Base-by-base conservation (phyloP, 805 yeast genomes). In the Scheffersomyces ergatensis region DNA sequence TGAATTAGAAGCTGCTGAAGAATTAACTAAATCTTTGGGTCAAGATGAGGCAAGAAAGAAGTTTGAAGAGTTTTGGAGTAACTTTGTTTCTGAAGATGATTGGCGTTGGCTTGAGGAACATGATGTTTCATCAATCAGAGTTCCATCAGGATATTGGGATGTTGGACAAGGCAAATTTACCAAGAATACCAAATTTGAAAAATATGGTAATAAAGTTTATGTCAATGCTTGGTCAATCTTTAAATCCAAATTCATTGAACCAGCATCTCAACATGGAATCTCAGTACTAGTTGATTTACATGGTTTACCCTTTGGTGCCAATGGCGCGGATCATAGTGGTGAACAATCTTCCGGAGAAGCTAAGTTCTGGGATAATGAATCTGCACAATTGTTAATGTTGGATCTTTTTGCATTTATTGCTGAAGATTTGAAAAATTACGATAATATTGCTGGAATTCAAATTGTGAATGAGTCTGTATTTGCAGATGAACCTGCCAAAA, bases 101-200 rank as follows among this genome's bases (percentile, higher is more conserved):
- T 90, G 96, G 95, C 54, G 74, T 16, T 89, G 89, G 86, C 62
- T 92, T 21, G 60, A 67, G 34, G 65, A 71, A 16, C 74, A 72
- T 39, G 86, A 88, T 6, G 86, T 86, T n/a, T 88, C 87, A 18
- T 77, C 89, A 2, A 73, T 92, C 4, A 74, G 99, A 53, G 73
- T 92, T 1, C 98, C 99, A 6, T 64, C 92, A 48, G 98, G 98
- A 0, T 92, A 86, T 62, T 92, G 96, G 96, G 82, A 78, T 42
- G 78, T 89, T n/a, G 75, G 67, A 38, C 82, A 83, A 16, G 88
- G 90, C 1, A 48, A 51, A 14, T 84, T 70, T 56, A 64, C 80
- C 32, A 60, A 63, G 16, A 78, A 74, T 3, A 83, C 95, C 2
- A 82, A 83, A 15, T 92, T 86, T 55, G 80, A 64, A 13, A 56